Base-by-base conservation (phyloP, 2,329 filamentous ascomycete genomes). In the Aspergillus quadricinctus region DNA sequence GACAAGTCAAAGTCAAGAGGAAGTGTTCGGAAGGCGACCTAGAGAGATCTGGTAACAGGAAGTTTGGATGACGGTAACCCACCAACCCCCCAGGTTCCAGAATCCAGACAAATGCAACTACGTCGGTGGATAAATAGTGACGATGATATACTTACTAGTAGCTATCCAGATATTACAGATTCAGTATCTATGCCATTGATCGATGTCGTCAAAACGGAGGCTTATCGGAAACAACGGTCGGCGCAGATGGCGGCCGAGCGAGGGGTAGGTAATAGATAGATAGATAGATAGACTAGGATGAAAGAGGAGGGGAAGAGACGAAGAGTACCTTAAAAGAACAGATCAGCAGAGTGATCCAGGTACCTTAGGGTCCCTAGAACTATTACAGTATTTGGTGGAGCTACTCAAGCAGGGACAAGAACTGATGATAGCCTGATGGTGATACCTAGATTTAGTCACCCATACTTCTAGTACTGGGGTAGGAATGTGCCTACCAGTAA, bases 191-290 rank as follows among this genome's bases (percentile, higher is more conserved):
- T 7, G 14, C 31, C 31, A 37, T 14, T 37, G 17, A 17, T 37
- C 31, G 31, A 17, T n/a, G 19, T 45, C 41, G n/a, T 45, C 19
- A 48, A 46, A 23, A 51, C 28, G 58, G 65, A 66, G 66, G 66
- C 69, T 71, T 67, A 69, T 71, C 68, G 66, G 68, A 69, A 71
- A 62, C 63, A 60, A 64, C 62, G 62, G 60, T 57, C 56, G 56
- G 64, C 65, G 61, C 63, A 62, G 52, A 55, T 53, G 56, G 55
- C 45, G 57, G 52, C 52, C 59, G 61, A 61, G 60, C 58, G 61
- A 62, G 61, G 60, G 62, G 61, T 58, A 63, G 56, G 35, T 43
- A 48, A 48, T 31, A 52, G 19, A 37, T 50, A 54, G 35, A 50
- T 48, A 25, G 45, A 48, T 48, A 48, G 14, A 14, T 48, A 48